Evolutionary conservation across 2,329 filamentous ascomycete species (phyloP).

Genomic region (Pezicula carpinea): DNA sequence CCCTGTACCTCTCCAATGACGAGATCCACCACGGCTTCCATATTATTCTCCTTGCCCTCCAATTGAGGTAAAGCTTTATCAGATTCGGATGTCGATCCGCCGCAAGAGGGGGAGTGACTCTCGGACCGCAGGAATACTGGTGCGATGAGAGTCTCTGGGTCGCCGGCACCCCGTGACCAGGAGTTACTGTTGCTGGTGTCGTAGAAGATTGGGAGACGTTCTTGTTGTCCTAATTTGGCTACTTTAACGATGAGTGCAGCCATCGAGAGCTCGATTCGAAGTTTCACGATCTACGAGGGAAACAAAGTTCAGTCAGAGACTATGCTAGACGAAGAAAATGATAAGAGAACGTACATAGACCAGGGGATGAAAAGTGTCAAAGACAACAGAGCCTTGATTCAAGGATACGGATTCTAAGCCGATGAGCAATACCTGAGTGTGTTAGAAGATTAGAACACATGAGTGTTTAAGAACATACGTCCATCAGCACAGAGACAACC

Average conservation of each 20-base stretch:
- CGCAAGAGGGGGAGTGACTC: too few relatives aligned
- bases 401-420: background rate
- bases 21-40: too few relatives aligned
- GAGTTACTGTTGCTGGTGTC: background rate
- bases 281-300: constrained; percentile 28
- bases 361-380: constrained; percentile 35
- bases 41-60: too few relatives aligned
- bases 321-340: background rate
- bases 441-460: background rate
- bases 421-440: background rate
- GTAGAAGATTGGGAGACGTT: background rate
- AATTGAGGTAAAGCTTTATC: too few relatives aligned
- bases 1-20: too few relatives aligned
- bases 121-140: too few relatives aligned
- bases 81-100: too few relatives aligned
- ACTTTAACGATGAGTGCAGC: constrained; percentile 30
- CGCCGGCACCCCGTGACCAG: too few relatives aligned
- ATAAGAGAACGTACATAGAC: constrained; percentile 22
- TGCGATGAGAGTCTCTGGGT: too few relatives aligned
- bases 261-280: constrained; percentile 39
- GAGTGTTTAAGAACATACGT: constrained; percentile 20
- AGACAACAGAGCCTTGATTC: constrained; percentile 26
- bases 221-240: background rate
- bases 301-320: background rate
- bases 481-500: constrained; percentile 34